phyloP scores from a whole-genome alignment of 2,329 filamentous ascomycete species.

The Scleromitrula shiraiana region DNA sequence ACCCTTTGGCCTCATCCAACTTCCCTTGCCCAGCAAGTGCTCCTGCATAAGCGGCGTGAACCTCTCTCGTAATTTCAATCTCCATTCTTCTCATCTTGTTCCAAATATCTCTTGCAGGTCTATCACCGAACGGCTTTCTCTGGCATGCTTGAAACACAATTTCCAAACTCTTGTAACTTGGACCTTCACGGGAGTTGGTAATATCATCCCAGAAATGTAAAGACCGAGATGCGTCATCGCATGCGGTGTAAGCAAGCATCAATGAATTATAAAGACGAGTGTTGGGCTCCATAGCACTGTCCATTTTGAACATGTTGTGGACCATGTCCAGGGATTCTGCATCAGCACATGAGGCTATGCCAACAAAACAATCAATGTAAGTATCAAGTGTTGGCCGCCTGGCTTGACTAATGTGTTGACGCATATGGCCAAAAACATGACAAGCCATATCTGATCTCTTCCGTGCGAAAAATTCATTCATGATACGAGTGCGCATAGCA shows the following conservation, averaged over 20 bases:
- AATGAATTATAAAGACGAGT: constrained; percentile 75
- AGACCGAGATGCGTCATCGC: constrained; percentile 56
- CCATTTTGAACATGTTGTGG: constrained; percentile 92
- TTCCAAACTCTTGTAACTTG: constrained; percentile 70
- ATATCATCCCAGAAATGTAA: constrained; percentile 81
- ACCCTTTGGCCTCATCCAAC: constrained; percentile 56
- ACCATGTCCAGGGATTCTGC: constrained; percentile 62
- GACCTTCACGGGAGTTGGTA: constrained; percentile 74
- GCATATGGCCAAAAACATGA: constrained; percentile 88
- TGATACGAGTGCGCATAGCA: constrained; percentile 59
- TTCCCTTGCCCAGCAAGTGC: constrained; percentile 67
- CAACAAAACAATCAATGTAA: constrained; percentile 72
- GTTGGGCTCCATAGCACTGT: constrained; percentile 67
- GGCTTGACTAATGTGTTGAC: constrained; percentile 56
- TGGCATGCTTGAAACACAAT: constrained; percentile 78
- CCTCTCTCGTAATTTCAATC: constrained; percentile 62
- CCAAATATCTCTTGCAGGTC: constrained; percentile 62
- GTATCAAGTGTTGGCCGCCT: constrained; percentile 63
- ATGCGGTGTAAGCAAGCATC: constrained; percentile 76
- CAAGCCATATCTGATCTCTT: constrained; percentile 76
- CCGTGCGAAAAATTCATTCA: constrained; percentile 74
- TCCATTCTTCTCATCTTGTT: constrained; percentile 63
- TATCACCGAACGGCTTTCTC: constrained; percentile 47
- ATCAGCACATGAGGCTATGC: constrained; percentile 56
- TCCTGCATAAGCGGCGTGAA: constrained; percentile 71